Base-by-base conservation (phyloP, 306 rosid species). In the Adenanthera pavonina region DNA sequence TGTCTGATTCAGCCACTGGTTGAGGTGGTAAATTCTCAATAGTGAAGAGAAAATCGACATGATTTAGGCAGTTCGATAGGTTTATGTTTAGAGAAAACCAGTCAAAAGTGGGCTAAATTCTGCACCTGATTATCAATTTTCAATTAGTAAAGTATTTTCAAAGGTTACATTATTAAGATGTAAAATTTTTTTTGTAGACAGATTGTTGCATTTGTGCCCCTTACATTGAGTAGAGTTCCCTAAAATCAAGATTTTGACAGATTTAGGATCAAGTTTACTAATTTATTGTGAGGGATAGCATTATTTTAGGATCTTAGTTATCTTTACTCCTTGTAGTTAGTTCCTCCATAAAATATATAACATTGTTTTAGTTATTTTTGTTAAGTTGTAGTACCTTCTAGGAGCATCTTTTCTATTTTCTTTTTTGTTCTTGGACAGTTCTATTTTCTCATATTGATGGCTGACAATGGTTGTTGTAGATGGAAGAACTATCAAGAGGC, bases 401-500 rank as follows among this genome's bases (percentile, higher is more conserved):
- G 8, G 48, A 17, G 72, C 7, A 36, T 34, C 47, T 67, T 30
- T n/a, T 25, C 30, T 25, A 25, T 25, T 25, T 25, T 25, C 30
- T 25, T 54, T 57, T 57, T 57, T 57, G 9, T 57, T 40, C 43
- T 3, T 3, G 43, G 6, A 40, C 43, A 25, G 30, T 25, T 49
- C 53, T 70, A 12, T 47, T 44, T 44, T 46, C 40, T 25, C 41
- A 25, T 46, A 15, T 69, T 84, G 57, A 80, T 81, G 76, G 65
- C 75, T 74, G 69, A 48, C 54, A 38, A 40, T 84, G 36, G 64
- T 82, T 83, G 65, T 68, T 83, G 87, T 87, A 95, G 99, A 91
- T 95, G 97, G 93, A 91, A 88, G 90, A 87, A 78, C 80, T 95
- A 85, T 88, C 89, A 25, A 91, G 87, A 74, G 92, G 92, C 53